Base-by-base conservation (phyloP, 257 asterid species). In the Craterostigma plantagineum region DNA sequence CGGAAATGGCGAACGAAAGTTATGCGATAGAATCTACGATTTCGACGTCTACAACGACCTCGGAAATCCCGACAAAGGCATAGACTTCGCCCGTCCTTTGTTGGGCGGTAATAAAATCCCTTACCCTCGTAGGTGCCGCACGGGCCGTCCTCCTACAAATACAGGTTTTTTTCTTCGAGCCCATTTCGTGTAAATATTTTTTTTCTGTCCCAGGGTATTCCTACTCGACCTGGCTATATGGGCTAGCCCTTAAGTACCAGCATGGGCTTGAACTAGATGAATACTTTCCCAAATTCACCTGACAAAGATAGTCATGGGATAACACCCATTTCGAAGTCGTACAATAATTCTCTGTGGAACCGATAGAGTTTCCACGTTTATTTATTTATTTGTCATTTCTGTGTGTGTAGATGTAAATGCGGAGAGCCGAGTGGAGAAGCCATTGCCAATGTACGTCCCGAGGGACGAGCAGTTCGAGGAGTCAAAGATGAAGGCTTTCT, bases 381-480 rank as follows among this genome's bases (percentile, higher is more conserved):
- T n/a, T 23, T 6, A 23, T 23, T 23, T 23, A 23, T 23, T 23
- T 23, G 6, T 23, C 30, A 6, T n/a, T n/a, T n/a, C n/a, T 23
- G 30, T 23, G 30, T 23, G 30, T 23, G 2, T 23, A 83, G 99
- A 77, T 73, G 18, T 75, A 49, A 47, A 54, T 14, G 64, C 75
- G 3, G 96, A 90, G 71, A 80, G 94, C 56, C 69, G 96, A 37
- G 84, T 90, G 49, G 99, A 90, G 82, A 90, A 83, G 78, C 99
- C 94, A 42, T 44, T 53, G 60, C 99, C 95, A 1, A 61, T 73
- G 72, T 90, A 80, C 33, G 99, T 90, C 48, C 99, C 99, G 0
- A 71, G 96, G 39, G 99, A 90, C 51, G 99, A 83, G 61, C 92
- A 72, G 38, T 90, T 90, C 56, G 95, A 83, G 78, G 99, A 90